Percentiles rank a stretch among this genome's conserved stretches.
Conservation (phyloP, 768 basidiomycete genomes). For the Leucosporidium scottii region DNA sequence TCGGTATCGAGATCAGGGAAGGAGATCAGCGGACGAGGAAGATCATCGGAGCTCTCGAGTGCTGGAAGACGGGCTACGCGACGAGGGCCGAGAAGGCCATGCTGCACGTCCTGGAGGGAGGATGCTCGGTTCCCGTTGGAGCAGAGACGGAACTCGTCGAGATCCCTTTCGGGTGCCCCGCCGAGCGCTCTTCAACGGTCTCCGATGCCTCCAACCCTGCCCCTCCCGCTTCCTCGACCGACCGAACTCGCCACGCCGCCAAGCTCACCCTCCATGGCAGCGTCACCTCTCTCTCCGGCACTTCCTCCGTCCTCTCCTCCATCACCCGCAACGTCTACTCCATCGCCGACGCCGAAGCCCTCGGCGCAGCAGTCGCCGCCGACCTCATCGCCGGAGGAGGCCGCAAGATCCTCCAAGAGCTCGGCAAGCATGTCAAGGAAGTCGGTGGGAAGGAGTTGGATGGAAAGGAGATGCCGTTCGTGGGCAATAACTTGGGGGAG, state of each 20-base stretch:
- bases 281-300: conserved; percentile 75
- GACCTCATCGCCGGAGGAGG: conserved; percentile 65
- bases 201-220: background rate
- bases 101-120: conserved; percentile 81
- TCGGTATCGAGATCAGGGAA: conserved; percentile 67
- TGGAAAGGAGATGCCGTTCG: conserved; percentile 1
- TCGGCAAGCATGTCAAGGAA: conserved; percentile 47
- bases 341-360: conserved; percentile 56
- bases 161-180: background rate
- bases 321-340: conserved; percentile 52
- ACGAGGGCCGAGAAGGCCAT: conserved; percentile 81
- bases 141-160: conserved; percentile 48
- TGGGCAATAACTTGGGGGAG: background rate
- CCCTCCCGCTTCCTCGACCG: no score
- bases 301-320: conserved; percentile 61
- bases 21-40: conserved; percentile 56
- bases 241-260: conserved; percentile 23
- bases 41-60: conserved; percentile 62
- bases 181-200: background rate
- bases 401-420: conserved; percentile 69
- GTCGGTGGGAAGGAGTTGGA: background rate
- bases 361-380: conserved; percentile 62
- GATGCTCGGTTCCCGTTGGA: conserved; percentile 97
- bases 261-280: conserved; percentile 64
- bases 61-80: conserved; percentile 67